A percentile compares a stretch with the other conserved stretches of the same genome.
phyloP scores from a whole-genome alignment of 768 basidiomycete species.

The Calvatia gigantea region DNA sequence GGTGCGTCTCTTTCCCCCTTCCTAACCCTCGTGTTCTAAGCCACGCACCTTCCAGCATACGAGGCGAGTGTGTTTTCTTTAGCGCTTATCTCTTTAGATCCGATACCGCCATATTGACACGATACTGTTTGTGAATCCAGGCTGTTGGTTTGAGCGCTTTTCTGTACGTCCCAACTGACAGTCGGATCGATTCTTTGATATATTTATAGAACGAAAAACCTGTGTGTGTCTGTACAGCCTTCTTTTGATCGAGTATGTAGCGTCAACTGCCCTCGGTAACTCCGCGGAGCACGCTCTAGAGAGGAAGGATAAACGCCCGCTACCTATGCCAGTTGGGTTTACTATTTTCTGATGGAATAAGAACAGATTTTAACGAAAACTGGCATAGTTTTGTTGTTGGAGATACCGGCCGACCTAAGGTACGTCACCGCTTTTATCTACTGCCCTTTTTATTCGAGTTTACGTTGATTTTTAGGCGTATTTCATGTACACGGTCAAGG shows the following conservation, averaged over 20 bases:
- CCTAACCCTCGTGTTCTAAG: background rate
- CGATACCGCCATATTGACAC: background rate
- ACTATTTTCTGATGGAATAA: background rate
- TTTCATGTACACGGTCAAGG: conserved; percentile 89
- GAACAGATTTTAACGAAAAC: background rate
- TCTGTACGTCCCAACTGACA: conserved; percentile 45
- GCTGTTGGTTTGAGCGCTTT: conserved; percentile 85
- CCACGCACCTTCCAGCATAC: conserved; percentile 43
- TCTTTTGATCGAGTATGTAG: conserved; percentile 83
- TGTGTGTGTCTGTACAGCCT: conserved; percentile 37
- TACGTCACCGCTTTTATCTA: conserved; percentile 19
- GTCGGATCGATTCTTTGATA: background rate
- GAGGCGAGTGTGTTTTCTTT: conserved; percentile 54
- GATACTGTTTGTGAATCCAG: conserved; percentile 31
- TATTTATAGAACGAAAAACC: background rate
- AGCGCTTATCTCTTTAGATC: background rate
- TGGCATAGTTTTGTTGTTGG: conserved; percentile 70
- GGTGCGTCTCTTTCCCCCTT: conserved; percentile 23
- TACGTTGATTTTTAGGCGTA: conserved; percentile 48
- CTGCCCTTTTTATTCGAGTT: background rate
- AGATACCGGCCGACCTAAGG: conserved; percentile 81
- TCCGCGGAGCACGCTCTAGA: conserved; percentile 64
- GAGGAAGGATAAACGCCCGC: conserved; percentile 71
- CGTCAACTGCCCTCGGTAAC: conserved; percentile 60
- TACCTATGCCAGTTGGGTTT: conserved; percentile 63